Evolutionary conservation across 164 flowering plant species (phyloP), one percentile per base, ranked within the genome.

Genomic region (Kalanchoe fedtschenkoi): DNA sequence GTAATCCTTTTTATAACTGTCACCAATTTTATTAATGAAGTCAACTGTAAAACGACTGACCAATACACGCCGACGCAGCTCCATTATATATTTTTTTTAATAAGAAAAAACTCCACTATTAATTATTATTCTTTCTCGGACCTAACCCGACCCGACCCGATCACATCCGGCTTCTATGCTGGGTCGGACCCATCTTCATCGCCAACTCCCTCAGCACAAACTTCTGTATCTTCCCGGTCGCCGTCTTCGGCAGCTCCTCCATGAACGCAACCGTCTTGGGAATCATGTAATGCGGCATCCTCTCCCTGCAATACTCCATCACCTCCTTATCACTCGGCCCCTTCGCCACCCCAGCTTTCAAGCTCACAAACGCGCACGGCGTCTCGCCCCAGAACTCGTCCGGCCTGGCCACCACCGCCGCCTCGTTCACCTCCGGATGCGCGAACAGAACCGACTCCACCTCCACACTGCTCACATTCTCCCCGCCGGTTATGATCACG

Each of bases 301-400:
- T 58, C 41, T 9, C 61, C 61, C 42, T 58, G 28, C 42, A 58
- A 32, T 16, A 58, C 42, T 58, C 61, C 5, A 58, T 58, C 42
- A 58, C 5, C 9, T 56, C 60, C 34, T 56, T 56, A 33, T 58
- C 61, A 34, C 37, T 58, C 10, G 38, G 38, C 61, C 6, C 6
- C 37, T 57, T 19, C 1, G 0, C 3, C 60, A 15, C n/a, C 10
- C 61, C 61, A 2, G 17, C 34, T 16, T 58, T 56, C 35, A 58
- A 34, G 26, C 61, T 58, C 39, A 58, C 61, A 32, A 58, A 58
- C 2, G 61, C 61, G 11, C 61, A 33, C 5, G 61, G 61, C 5
- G 61, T 58, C 61, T 56, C 60, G 1, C 61, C 39, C 61, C 61
- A 33, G 7, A 58, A 58, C 24, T 58, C 24, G n/a, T 58, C 61